Evolutionary conservation across 176 grass and related monocot genomes (phyloP), one percentile per base, ranked within the genome.

Genomic region (Puccinellia tenuiflora): DNA sequence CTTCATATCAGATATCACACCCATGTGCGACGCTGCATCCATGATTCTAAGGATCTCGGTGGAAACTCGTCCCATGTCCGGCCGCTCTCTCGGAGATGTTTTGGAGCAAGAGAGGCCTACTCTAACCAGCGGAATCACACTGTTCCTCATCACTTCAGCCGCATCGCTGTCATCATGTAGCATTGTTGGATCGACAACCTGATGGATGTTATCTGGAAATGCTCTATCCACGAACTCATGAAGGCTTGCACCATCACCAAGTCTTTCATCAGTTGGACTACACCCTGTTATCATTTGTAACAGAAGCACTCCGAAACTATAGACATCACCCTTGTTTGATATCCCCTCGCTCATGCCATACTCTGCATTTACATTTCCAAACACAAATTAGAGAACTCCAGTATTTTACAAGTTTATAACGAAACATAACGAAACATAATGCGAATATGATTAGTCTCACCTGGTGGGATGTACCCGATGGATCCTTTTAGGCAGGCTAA

Each of bases 391-490:
- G 1, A 63, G 1, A 2, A 9, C 1, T 9, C 5, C 9, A 9
- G 0, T 40, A 40, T 40, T 40, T 40, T 40, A 52, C 17, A 1
- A 71, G 22, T 21, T 5, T 42, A 6, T 54, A 81, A 75, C 45
- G 25, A 81, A 87, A 51, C 6, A 29, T 3, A 76, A 56, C 1
- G 0, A 40, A 18, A 45, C 9, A 61, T 33, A 5, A 7, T 82
- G 46, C 1, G 24, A 4, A 55, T 8, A 35, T n/a, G 6, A 7
- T 38, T 59, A 82, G 71, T 55, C 51, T 57, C 62, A 78, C 83
- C 73, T 68, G 74, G 73, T 54, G 83, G 39, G n/a, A 85, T 76
- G 65, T 79, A 86, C 59, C 84, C 84, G 5, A 79, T 78, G 17
- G 84, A 79, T 61, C 84, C 84, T 60, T 85, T 63, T 25, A 79